Evolutionary conservation across 139 green algal species (phyloP), one percentile per base, ranked within the genome.

Genomic region (Spirogloea muscicola): DNA sequence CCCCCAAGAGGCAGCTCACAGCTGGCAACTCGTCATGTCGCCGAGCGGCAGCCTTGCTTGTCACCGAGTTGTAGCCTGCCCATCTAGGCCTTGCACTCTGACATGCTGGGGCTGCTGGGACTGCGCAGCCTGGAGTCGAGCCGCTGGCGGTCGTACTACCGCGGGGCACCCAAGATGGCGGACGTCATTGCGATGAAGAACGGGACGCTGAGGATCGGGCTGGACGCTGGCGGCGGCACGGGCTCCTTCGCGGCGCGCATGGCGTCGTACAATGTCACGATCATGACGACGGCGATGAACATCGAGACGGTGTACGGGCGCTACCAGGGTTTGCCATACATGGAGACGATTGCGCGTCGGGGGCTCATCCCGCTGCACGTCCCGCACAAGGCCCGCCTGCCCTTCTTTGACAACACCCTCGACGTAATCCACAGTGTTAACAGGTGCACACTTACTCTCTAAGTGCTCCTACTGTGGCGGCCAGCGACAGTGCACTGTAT

Each of bases 161-260:
- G 67, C 4, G 67, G 67, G 27, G 40, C 55, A 33, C n/a, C 66
- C 48, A 76, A 18, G 34, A 76, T 76, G 49, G 49, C 38, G 7
- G 67, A 68, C 7, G 67, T 76, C n/a, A 48, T 76, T 33, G 58
- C 40, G 27, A 76, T 76, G 67, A 76, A 76, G 49, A 68, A 68
- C 29, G 67, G 67, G 0, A 60, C 25, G 38, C 67, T 76, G 27
- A 39, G 65, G 21, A 29, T 74, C 13, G 65, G 65, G 39, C 65
- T 74, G 10, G 65, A 74, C 18, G 52, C 65, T 27, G 65, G 65
- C n/a, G 65, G 65, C 31, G 37, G 65, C 25, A 37, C 38, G 51
- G 65, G 65, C 39, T 55, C 25, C 6, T 74, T 74, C 44, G 65
- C 65, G n/a, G 65, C 65, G n/a, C 65, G 65, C 34, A 74, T 74